Conservation (phyloP, 805 yeast species). For the Cyberlindnera misumaiensis region DNA sequence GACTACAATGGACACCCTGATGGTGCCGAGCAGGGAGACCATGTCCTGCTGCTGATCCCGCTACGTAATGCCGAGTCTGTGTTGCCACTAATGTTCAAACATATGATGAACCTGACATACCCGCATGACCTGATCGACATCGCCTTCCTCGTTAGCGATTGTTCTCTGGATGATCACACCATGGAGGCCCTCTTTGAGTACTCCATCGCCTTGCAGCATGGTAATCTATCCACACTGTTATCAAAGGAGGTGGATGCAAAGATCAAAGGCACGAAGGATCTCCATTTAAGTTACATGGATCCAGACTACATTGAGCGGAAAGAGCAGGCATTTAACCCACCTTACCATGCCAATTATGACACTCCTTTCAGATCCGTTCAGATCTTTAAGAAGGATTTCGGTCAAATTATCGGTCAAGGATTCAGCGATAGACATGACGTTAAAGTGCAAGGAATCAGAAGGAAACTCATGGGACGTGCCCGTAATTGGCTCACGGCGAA, state of each 20-base stretch:
- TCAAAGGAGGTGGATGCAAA: constrained; percentile 31
- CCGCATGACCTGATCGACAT: constrained; percentile 75
- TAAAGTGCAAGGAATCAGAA: constrained; percentile 76
- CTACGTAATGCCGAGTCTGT: constrained; percentile 73
- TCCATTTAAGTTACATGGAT: constrained; percentile 68
- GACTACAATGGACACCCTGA: constrained; percentile 46
- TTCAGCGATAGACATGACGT: constrained; percentile 80
- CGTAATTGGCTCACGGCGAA: constrained; percentile 75
- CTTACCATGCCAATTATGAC: constrained; percentile 55
- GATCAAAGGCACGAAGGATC: constrained; percentile 49
- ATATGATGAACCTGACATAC: constrained; percentile 80
- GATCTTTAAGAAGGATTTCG: constrained; percentile 76
- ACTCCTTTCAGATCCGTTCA: constrained; percentile 74
- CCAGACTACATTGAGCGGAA: constrained; percentile 51
- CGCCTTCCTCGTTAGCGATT: constrained; percentile 76
- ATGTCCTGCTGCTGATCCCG: constrained; percentile 66
- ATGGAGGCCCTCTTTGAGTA: constrained; percentile 59
- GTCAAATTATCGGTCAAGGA: constrained; percentile 81
- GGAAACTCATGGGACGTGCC: constrained; percentile 83
- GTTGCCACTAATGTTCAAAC: constrained; percentile 75
- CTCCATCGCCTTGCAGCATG: constrained; percentile 63
- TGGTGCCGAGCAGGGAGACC: constrained; percentile 49
- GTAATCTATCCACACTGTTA: constrained; percentile 48
- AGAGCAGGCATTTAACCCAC: constrained; percentile 52
- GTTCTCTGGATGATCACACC: constrained; percentile 61